Base-by-base conservation (phyloP, 495 filamentous ascomycete genomes). In the Talaromyces proteolyticus region DNA sequence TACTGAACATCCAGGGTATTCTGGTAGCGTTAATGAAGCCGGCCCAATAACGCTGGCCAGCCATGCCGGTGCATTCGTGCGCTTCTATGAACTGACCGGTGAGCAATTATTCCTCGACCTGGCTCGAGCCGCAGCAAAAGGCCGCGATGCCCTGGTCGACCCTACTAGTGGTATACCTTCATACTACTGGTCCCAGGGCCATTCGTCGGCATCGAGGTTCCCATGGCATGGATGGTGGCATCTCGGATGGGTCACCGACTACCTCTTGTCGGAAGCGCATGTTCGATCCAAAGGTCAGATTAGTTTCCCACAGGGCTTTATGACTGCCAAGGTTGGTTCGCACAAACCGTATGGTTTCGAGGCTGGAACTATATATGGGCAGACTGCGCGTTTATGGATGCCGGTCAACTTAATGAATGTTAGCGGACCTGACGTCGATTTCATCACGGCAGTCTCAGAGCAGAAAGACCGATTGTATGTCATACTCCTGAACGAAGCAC, bases 131-230 rank as follows among this genome's bases (percentile, higher is more conserved):
- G 1, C 80, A 75, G 7, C 75, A 2, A 54, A 81, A 81, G 7
- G 66, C 61, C 2, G 48, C 67, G 42, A 83, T 81, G 40, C 80
- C 77, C 39, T 79, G 74, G 29, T 75, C 63, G 5, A 84, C 59
- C 81, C 80, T 34, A 34, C 29, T 34, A 34, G 29, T 14, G 29
- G 29, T 34, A 34, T 34, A 34, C 29, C 29, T 4, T 34, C 29
- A 34, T 34, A 34, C 4, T 34, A 34, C 29, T 34, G 29, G 84
- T 19, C 79, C 72, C 25, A 86, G 60, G 0, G 78, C 79, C 17
- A 82, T 58, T 18, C 80, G 61, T 52, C 84, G 79, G 53, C 84
- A 80, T 25, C 71, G 57, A 34, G 29, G 29, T 34, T 34, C 29
- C 29, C 29, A 34, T 34, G 29, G 29, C 29, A 34, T 34, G 29